phyloP scores from a whole-genome alignment of 495 filamentous ascomycete species.

The Rhizodiscina lignyota region DNA sequence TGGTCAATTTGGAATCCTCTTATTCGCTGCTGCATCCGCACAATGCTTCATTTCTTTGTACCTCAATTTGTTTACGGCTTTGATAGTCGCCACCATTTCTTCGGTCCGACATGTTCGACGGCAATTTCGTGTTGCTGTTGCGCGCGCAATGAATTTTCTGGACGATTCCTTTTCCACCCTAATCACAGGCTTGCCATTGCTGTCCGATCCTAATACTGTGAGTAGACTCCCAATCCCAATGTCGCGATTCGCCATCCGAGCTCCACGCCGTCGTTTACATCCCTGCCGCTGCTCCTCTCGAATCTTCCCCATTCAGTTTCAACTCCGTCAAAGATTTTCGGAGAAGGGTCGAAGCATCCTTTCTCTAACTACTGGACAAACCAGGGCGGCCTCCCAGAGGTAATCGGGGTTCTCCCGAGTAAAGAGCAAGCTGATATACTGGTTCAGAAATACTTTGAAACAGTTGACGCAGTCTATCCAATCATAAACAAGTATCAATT shows the following conservation, averaged over 20 bases:
- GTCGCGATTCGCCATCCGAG: slow-evolving; percentile 2
- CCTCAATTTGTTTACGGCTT: no score
- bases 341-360: slow-evolving; percentile 46
- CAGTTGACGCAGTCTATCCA: slow-evolving; percentile 58
- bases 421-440: slow-evolving; percentile 58
- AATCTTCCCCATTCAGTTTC: slow-evolving; percentile 48
- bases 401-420: slow-evolving; percentile 49
- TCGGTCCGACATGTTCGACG: no score
- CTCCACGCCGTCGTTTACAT: slow-evolving; percentile 26
- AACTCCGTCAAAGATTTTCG: slow-evolving; percentile 50
- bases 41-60: no score
- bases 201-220: not conserved
- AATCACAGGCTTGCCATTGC: not conserved
- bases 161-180: not conserved
- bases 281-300: slow-evolving; percentile 48
- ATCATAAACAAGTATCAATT: slow-evolving; percentile 51
- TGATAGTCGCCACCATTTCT: no score
- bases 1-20: no score
- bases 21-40: no score
- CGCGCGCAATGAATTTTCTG: no score
- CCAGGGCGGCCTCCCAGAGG: slow-evolving; percentile 51
- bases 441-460: slow-evolving; percentile 51
- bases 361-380: slow-evolving; percentile 69
- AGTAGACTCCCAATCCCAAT: not conserved
- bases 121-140: no score